Evolutionary conservation across 441 rosid species (phyloP), one percentile per base, ranked within the genome.

Genomic region (Euphorbia schlechtendalii): DNA sequence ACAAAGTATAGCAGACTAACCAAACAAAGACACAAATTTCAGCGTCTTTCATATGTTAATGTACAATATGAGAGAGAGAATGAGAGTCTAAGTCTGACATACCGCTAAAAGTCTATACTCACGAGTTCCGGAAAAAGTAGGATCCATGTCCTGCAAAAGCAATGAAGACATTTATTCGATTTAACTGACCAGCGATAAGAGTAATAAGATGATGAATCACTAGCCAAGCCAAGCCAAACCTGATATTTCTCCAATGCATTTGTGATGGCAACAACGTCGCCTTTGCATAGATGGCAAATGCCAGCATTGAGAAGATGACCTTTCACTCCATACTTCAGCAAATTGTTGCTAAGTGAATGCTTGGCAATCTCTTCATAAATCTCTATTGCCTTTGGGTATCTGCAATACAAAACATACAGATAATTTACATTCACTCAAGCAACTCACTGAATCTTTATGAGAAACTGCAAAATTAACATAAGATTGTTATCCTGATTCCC

Each of bases 231-330:
- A 73, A 71, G 71, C 13, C 32, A 64, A 58, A 89, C 99, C 92
- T 91, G 96, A 68, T 95, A 95, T 69, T 78, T 76, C 77, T 95
- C 99, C 59, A 95, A 81, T 11, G 98, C 97, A 78, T 89, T 95
- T 30, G 79, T 77, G 68, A 95, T 85, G 67, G 98, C 84, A 76
- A 91, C 88, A 79, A 83, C 81, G 71, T 95, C 99, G 1, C 84
- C 89, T 76, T 89, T 91, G 84, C 98, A 91, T 57, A 95, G 92
- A 73, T 91, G 94, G 79, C 98, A 91, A 73, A 95, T 71, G 71
- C 99, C 99, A 70, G 99, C 99, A 78, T 84, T 95, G 63, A 95
- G 97, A 74, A 95, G 92, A 79, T 95, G 97, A 20, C 99, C 99
- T 78, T 91, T 91, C 68, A 86, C 99, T 76, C 98, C 98, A 75